Conservation (phyloP, 352 stramenopile species). For the Pythium pyrilobum region DNA sequence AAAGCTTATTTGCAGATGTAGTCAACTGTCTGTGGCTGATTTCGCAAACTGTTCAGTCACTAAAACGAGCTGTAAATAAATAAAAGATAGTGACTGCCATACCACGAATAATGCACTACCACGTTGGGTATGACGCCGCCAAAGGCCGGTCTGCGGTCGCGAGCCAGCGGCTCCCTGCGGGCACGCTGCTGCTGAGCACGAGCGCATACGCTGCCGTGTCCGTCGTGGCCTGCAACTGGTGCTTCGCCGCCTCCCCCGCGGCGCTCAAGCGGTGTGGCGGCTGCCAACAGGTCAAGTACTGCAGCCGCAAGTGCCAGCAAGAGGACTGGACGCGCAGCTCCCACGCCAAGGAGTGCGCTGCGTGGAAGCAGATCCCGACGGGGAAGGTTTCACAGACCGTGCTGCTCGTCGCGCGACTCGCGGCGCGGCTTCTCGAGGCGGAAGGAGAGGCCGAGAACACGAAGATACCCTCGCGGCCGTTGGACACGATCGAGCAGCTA, state of each 20-base stretch:
- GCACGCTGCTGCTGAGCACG: conserved; percentile 31
- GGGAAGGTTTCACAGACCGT: conserved; percentile 33
- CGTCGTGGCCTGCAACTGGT: conserved; percentile 43
- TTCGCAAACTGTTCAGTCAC: no score
- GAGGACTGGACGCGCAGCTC: conserved; percentile 37
- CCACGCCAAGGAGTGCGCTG: conserved; percentile 46
- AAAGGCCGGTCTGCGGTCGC: conserved; percentile 52
- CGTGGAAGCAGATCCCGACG: conserved; percentile 34
- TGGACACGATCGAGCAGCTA: conserved; percentile 26
- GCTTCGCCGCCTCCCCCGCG: conserved; percentile 20
- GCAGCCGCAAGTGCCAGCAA: conserved; percentile 58
- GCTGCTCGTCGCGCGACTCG: conserved; percentile 46
- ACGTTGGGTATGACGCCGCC: conserved; percentile 13
- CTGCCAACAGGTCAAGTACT: conserved; percentile 60
- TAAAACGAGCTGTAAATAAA: no score
- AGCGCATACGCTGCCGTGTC: conserved; percentile 27
- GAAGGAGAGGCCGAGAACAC: neutral
- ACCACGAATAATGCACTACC: no score
- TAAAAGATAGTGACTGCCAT: neutral
- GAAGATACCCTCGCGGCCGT: conserved; percentile 9
- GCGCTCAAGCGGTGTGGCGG: conserved; percentile 41
- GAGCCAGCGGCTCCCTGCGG: conserved; percentile 18
- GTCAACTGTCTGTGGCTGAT: no score
- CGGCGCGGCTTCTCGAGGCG: conserved; percentile 27
- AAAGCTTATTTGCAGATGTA: neutral